These are phyloP conservation scores for Phylloporus arenicola DNA, from an alignment of 768 basidiomycete genomes.

Conservation along the genomic window DNA sequence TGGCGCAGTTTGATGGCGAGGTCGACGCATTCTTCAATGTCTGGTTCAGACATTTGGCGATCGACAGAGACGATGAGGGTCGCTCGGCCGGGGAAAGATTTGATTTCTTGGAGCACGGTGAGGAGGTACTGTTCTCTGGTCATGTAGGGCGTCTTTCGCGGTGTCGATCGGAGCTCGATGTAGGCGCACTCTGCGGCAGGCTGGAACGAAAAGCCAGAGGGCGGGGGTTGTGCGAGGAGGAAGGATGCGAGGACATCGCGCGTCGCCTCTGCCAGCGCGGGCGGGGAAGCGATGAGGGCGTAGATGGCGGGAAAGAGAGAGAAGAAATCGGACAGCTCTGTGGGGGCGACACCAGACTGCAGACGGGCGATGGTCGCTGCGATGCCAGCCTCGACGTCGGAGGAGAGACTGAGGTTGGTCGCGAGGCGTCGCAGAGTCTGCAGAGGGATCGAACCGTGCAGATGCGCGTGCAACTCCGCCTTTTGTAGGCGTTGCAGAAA, in stretches of 20 bases:
- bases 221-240: slow-evolving; percentile 32
- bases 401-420: slow-evolving; percentile 27
- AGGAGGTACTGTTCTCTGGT: slow-evolving; percentile 54
- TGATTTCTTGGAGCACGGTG: slow-evolving; percentile 60
- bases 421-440: slow-evolving; percentile 58
- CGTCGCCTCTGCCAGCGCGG: slow-evolving; percentile 49
- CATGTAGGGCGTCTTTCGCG: slow-evolving; percentile 56
- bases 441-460: slow-evolving; percentile 81
- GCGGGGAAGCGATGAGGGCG: slow-evolving; percentile 60
- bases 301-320: slow-evolving; percentile 73
- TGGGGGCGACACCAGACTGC: slow-evolving; percentile 37
- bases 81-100: slow-evolving; percentile 48
- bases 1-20: slow-evolving; percentile 50
- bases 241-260: slow-evolving; percentile 63
- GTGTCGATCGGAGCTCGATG: slow-evolving; percentile 82
- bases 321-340: slow-evolving; percentile 70
- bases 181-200: slow-evolving; percentile 56
- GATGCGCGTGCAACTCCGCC: slow-evolving; percentile 82
- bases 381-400: slow-evolving; percentile 33
- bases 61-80: slow-evolving; percentile 75
- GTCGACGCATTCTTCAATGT: slow-evolving; percentile 50
- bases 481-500: slow-evolving; percentile 69
- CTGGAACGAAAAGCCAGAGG: slow-evolving; percentile 26
- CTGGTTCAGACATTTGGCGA: slow-evolving; percentile 52
- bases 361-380: slow-evolving; percentile 40